These are phyloP conservation scores for Abrus pulchellus DNA, from an alignment of 306 rosid genomes.

Conservation along the genomic window DNA sequence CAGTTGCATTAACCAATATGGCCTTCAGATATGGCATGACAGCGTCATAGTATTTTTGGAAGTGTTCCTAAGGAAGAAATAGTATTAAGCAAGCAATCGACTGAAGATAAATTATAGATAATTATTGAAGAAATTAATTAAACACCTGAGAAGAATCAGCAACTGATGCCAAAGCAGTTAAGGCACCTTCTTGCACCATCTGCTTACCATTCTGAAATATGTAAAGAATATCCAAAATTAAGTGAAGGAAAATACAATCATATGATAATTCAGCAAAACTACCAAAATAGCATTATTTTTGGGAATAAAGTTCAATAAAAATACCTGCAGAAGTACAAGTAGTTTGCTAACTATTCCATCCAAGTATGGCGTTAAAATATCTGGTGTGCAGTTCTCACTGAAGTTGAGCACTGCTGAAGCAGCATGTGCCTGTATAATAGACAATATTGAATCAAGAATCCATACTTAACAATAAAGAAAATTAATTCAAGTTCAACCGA, in stretches of 20 bases:
- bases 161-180: constrained; percentile 98
- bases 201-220: constrained; percentile 88
- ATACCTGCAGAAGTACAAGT: constrained; percentile 96
- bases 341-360: constrained; percentile 95
- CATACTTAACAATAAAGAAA: constrained; percentile 6
- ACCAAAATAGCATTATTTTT: constrained; percentile 5
- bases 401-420: constrained; percentile 99
- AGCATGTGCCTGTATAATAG: constrained; percentile 88
- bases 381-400: constrained; percentile 98
- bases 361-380: constrained; percentile 85
- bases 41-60: constrained; percentile 94
- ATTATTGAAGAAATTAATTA: neutral
- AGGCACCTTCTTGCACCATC: constrained; percentile 99
- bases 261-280: constrained; percentile 9
- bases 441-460: neutral
- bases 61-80: constrained; percentile 74
- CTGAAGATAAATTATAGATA: constrained; percentile 33
- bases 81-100: constrained; percentile 43
- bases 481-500: neutral
- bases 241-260: neutral
- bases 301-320: constrained; percentile 3
- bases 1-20: constrained; percentile 93
- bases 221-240: constrained; percentile 30
- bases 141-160: constrained; percentile 99
- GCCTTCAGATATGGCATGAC: constrained; percentile 98